Base-by-base conservation (phyloP, 495 filamentous ascomycete species). In the Pseudoneurospora amorphoporcata region DNA sequence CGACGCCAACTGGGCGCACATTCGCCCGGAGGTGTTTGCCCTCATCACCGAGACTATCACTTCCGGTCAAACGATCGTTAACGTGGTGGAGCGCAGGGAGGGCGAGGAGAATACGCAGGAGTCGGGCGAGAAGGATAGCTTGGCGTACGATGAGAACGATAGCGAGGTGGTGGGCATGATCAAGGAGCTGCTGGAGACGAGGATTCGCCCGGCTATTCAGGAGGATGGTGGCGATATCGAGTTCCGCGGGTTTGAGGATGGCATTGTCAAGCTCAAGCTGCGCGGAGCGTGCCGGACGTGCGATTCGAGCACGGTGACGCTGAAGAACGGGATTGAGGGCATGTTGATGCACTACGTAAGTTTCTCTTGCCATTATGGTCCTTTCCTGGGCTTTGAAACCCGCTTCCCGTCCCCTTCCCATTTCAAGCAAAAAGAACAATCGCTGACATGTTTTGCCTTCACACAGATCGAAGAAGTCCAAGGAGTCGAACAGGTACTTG, bases 181-280 rank as follows among this genome's bases (percentile, higher is more conserved):
- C 81, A 97, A 98, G 82, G 95, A 99, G 83, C 83, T 99, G n/a
- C 83, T 99, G 70, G 96, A 99, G 82, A 99, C 96, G 29, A 84
- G 95, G 69, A 97, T 99, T 76, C 85, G 95, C 47, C 95, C 95
- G 3, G 90, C 95, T 5, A 99, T 99, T 72, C 95, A 97, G 81
- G 95, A 99, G 79, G 95, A 99, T 74, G 95, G 95, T 23, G 95
- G 95, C 12, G 95, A 99, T 81, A 97, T 99, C 77, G 95, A 98
- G 82, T 92, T 94, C 76, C 85, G 91, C 4, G 94, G 95, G 4
- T 98, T 98, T 74, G 87, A 94, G 77, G 86, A 95, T 74, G 95
- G 95, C 0, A 87, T 91, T 70, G 95, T 99, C 16, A 76, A 90
- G 77, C 79, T 99, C 74, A 99, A 97, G 84, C 81, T 99, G 73